Evolutionary conservation across 345 rosid species (phyloP).

Genomic region (Euphorbia lathyris): DNA sequence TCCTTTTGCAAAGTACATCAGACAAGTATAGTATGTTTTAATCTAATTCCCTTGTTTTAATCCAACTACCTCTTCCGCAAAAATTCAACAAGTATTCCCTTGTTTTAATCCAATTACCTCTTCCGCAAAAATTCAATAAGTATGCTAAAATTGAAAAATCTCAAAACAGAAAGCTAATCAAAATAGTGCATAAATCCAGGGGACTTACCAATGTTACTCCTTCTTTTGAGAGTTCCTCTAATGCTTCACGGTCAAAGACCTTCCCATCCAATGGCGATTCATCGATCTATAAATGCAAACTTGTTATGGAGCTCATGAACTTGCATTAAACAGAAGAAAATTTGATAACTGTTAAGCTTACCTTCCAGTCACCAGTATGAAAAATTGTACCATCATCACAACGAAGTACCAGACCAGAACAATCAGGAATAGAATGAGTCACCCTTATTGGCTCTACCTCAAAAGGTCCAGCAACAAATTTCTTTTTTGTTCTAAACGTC

Average conservation of each 20-base stretch:
- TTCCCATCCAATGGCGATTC: slow-evolving; percentile 95
- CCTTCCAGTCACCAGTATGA: slow-evolving; percentile 99
- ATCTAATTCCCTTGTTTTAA: background rate
- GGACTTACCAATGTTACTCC: slow-evolving; percentile 86
- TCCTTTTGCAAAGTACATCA: background rate
- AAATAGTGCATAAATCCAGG: slow-evolving; percentile 13
- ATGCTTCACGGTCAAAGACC: slow-evolving; percentile 71
- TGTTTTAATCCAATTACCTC: background rate
- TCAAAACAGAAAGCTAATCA: slow-evolving; percentile 8
- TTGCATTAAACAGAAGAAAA: slow-evolving; percentile 11
- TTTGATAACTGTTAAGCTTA: slow-evolving; percentile 21
- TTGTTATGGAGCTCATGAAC: slow-evolving; percentile 25
- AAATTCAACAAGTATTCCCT: background rate
- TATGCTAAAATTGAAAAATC: background rate
- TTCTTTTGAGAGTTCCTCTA: slow-evolving; percentile 94
- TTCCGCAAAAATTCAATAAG: slow-evolving; percentile 4
- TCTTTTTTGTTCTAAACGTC: slow-evolving; percentile 57
- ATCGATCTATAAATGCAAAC: slow-evolving; percentile 62
- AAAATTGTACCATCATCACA: slow-evolving; percentile 96
- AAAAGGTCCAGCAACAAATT: slow-evolving; percentile 93
- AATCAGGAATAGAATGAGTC: slow-evolving; percentile 98
- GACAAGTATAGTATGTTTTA: background rate
- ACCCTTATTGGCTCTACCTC: slow-evolving; percentile 94
- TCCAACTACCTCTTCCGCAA: slow-evolving; percentile 1
- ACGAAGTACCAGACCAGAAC: slow-evolving; percentile 93